A percentile compares a stretch with the other conserved stretches of the same genome.
Conservation (phyloP, 208 protist genomes). For the Leishmania amazonensis region DNA sequence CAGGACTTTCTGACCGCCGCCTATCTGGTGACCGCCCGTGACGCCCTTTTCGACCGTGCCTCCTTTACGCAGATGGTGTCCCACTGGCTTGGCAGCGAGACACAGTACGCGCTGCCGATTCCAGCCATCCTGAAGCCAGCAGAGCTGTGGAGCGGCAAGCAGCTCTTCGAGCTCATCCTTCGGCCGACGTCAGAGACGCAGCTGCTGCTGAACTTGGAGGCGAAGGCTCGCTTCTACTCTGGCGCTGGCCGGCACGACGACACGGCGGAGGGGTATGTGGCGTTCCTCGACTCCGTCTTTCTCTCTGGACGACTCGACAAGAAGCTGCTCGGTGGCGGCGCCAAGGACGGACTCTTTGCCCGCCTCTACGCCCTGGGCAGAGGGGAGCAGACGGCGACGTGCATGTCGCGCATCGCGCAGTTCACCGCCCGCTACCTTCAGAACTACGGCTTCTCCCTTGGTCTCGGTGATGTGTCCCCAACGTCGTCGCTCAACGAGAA, state of each 20-base stretch:
- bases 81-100: slow-evolving; percentile 82
- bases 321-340: slow-evolving; percentile 94
- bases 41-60: slow-evolving; percentile 96
- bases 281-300: slow-evolving; percentile 93
- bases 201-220: slow-evolving; percentile 92
- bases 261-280: slow-evolving; percentile 94
- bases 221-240: slow-evolving; percentile 92
- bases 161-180: slow-evolving; percentile 96
- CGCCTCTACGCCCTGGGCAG: slow-evolving; percentile 92
- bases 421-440: slow-evolving; percentile 93
- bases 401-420: slow-evolving; percentile 96
- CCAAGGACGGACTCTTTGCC: slow-evolving; percentile 97
- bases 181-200: slow-evolving; percentile 52
- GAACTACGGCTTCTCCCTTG: slow-evolving; percentile 99
- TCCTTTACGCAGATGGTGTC: slow-evolving; percentile 90
- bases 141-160: slow-evolving; percentile 99
- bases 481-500: slow-evolving; percentile 75
- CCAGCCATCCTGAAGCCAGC: slow-evolving; percentile 97
- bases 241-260: slow-evolving; percentile 66
- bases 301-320: slow-evolving; percentile 98
- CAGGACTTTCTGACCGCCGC: slow-evolving; percentile 99
- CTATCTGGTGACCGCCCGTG: slow-evolving; percentile 96
- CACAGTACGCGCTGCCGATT: slow-evolving; percentile 93
- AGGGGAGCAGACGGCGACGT: slow-evolving; percentile 79
- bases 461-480: slow-evolving; percentile 98